Conservation (phyloP, 2,329 filamentous ascomycete genomes). For the Elsinoe perseae region DNA sequence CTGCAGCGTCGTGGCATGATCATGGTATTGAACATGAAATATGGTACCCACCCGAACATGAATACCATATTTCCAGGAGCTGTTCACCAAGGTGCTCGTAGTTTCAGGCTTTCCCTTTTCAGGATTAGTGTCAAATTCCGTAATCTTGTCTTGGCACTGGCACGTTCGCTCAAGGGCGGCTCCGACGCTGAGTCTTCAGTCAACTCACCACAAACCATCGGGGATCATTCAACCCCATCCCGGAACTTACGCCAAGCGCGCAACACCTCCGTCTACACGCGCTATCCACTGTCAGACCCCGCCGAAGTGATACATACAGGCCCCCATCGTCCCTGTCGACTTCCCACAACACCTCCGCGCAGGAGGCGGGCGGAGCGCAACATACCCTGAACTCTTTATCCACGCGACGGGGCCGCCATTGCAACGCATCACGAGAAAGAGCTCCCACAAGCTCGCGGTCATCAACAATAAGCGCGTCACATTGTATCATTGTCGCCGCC, state of each 20-base stretch:
- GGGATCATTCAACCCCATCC: conserved; percentile 8
- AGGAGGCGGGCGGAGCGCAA: conserved; percentile 7
- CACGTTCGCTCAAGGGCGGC: neutral
- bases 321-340: neutral
- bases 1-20: neutral
- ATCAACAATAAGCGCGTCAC: conserved; percentile 7
- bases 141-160: conserved; percentile 2
- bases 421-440: neutral
- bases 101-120: neutral
- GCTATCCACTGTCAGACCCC: neutral
- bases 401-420: neutral
- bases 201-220: neutral
- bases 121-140: neutral
- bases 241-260: conserved; percentile 9
- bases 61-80: neutral
- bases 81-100: neutral
- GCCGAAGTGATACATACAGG: neutral
- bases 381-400: neutral
- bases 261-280: neutral
- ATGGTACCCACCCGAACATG: too few species aligned
- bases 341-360: conserved; percentile 2
- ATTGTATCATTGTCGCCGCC: neutral
- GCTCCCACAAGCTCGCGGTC: neutral
- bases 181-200: neutral
- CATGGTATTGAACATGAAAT: too few species aligned